Evolutionary conservation across 1,284 basidiomycete species (phyloP).

Genomic region (Sanghuangporus baumii): DNA sequence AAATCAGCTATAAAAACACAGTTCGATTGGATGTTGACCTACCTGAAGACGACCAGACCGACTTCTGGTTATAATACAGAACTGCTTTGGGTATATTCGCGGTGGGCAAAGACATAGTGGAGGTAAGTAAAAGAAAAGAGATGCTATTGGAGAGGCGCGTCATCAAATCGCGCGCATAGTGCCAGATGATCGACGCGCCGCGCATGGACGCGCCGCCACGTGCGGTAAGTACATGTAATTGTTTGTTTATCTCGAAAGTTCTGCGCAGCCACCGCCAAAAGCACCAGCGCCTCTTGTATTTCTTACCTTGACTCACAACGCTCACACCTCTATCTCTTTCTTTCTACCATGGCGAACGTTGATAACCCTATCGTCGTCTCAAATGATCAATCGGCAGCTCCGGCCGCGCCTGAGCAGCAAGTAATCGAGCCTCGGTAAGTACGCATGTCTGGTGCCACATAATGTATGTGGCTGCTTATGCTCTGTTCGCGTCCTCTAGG

Average conservation of each 20-base stretch:
- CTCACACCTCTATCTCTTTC: not conserved
- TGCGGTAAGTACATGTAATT: too few relatives aligned
- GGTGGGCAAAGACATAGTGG: conserved; percentile 8
- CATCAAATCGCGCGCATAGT: not conserved
- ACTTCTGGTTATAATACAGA: conserved; percentile 49
- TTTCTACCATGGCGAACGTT: conserved; percentile 2
- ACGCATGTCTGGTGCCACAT: not conserved
- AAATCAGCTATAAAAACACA: not conserved
- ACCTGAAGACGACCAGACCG: conserved; percentile 62
- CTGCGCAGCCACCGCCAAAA: not conserved
- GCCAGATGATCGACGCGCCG: not conserved
- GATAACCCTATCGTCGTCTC: not conserved
- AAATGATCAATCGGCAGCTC: not conserved
- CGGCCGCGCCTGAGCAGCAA: not conserved
- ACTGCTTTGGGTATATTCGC: conserved; percentile 47
- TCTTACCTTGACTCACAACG: not conserved
- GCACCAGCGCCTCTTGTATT: not conserved
- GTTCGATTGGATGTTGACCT: conserved; percentile 23
- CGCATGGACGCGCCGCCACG: conserved; percentile 4
- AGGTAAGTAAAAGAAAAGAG: conserved; percentile 20
- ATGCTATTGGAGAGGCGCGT: not conserved
- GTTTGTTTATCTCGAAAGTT: conserved; percentile 10
- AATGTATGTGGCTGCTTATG: not conserved
- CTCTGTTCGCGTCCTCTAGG: conserved; percentile 32
- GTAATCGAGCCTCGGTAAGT: conserved; percentile 6